phyloP scores from a whole-genome alignment of 2,329 filamentous ascomycete genomes.

The Bisporella sp. region DNA sequence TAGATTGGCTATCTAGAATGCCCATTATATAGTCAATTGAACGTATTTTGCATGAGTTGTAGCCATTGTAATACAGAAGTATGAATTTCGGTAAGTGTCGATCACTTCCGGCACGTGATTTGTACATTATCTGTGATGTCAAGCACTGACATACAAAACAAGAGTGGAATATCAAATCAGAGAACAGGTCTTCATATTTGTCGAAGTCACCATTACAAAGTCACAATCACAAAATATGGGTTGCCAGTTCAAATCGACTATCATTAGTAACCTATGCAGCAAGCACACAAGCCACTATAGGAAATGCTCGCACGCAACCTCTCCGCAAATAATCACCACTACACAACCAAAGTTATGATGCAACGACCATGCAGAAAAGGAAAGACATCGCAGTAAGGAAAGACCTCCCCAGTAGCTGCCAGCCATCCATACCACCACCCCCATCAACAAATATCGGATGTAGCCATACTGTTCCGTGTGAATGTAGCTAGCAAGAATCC shows the following conservation, averaged over 20 bases:
- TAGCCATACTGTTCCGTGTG: slow-evolving; percentile 1
- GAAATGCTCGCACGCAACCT: not conserved
- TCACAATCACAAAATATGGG: not conserved
- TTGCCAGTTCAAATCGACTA: not conserved
- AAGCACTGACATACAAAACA: too few species aligned
- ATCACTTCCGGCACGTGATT: too few species aligned
- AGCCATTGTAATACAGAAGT: too few species aligned
- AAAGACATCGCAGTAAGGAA: slow-evolving; percentile 13
- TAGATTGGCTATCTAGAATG: too few species aligned
- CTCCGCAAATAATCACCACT: not conserved
- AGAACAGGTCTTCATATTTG: too few species aligned
- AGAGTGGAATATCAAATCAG: too few species aligned
- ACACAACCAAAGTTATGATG: not conserved
- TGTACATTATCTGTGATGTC: too few species aligned
- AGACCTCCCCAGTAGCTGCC: slow-evolving; percentile 28
- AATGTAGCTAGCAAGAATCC: slow-evolving; percentile 11
- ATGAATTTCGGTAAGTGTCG: too few species aligned
- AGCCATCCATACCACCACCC: slow-evolving; percentile 17
- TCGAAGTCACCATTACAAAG: too few species aligned
- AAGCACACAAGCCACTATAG: not conserved
- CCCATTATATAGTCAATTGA: too few species aligned
- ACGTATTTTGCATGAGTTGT: too few species aligned
- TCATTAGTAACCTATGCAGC: not conserved
- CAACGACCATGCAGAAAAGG: slow-evolving; percentile 6
- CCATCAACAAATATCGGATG: slow-evolving; percentile 5